These are phyloP conservation scores for Lindgomyces ingoldianus DNA, from an alignment of 495 filamentous ascomycete genomes.

Conservation along the genomic window DNA sequence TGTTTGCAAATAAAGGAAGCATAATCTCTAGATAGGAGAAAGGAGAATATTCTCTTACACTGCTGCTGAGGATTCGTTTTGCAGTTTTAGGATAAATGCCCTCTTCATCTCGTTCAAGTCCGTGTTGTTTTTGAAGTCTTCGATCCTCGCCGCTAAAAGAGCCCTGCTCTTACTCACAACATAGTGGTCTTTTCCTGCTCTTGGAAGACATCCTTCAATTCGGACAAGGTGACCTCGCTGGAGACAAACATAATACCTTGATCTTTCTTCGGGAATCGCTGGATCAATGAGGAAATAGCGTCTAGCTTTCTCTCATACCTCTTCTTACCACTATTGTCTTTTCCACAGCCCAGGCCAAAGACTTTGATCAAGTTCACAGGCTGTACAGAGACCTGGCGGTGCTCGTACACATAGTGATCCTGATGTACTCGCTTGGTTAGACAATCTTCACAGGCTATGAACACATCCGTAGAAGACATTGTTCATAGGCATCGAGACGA, in stretches of 20 bases:
- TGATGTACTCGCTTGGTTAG: not conserved
- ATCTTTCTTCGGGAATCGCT: slow-evolving; percentile 36
- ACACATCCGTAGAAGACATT: too few relatives aligned
- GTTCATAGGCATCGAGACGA: slow-evolving; percentile 46
- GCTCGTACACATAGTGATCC: slow-evolving; percentile 26
- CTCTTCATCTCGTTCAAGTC: slow-evolving; percentile 42
- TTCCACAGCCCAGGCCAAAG: not conserved
- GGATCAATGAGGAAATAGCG: slow-evolving; percentile 34
- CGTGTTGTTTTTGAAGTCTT: slow-evolving; percentile 48
- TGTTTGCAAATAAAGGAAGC: slow-evolving; percentile 53
- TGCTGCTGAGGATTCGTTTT: slow-evolving; percentile 66
- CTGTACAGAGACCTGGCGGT: slow-evolving; percentile 24
- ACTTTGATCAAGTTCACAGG: slow-evolving; percentile 33
- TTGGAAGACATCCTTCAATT: slow-evolving; percentile 40
- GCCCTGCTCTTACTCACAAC: slow-evolving; percentile 37
- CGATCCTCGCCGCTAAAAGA: slow-evolving; percentile 35
- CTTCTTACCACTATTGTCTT: slow-evolving; percentile 32
- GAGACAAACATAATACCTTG: slow-evolving; percentile 49
- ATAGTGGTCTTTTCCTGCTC: slow-evolving; percentile 46
- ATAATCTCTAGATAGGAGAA: not conserved
- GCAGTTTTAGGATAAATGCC: slow-evolving; percentile 68
- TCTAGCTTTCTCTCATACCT: slow-evolving; percentile 39
- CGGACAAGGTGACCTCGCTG: slow-evolving; percentile 34
- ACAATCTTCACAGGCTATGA: slow-evolving; percentile 42
- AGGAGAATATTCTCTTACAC: slow-evolving; percentile 52